These are phyloP conservation scores for Flagelloscypha sp. DNA, from an alignment of 768 basidiomycete genomes.

Conservation along the genomic window DNA sequence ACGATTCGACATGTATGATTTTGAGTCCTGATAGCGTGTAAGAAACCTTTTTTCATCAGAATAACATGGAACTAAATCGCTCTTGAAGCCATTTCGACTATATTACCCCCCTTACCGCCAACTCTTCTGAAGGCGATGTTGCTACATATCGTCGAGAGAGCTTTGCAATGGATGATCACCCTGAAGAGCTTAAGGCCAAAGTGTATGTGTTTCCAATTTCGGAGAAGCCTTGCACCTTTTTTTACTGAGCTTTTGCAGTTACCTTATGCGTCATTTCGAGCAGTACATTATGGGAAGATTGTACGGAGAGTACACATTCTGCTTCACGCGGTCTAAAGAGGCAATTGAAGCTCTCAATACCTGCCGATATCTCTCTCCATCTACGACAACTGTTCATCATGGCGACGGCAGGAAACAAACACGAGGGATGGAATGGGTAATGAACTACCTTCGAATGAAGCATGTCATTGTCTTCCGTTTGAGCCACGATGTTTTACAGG, in stretches of 20 bases:
- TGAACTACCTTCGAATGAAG: conserved; percentile 94
- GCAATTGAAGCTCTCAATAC: too few species aligned
- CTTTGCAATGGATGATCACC: conserved; percentile 60
- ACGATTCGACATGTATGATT: conserved; percentile 84
- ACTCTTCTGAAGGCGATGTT: conserved; percentile 57
- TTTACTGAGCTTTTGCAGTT: too few species aligned
- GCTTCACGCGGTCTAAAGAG: too few species aligned
- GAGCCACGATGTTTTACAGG: conserved; percentile 94
- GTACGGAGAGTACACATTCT: conserved; percentile 78
- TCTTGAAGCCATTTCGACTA: conserved; percentile 77
- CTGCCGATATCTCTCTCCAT: too few species aligned
- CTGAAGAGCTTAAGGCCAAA: conserved; percentile 81
- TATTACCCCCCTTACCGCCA: too few species aligned
- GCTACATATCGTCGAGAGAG: conserved; percentile 65
- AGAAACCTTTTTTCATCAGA: conserved; percentile 22
- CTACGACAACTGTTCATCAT: too few species aligned
- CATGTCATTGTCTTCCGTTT: conserved; percentile 95
- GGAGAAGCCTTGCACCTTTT: too few species aligned
- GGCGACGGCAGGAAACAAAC: too few species aligned
- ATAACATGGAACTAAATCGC: conserved; percentile 1
- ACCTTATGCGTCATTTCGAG: conserved; percentile 90
- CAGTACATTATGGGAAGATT: conserved; percentile 89
- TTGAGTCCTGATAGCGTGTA: conserved; percentile 83
- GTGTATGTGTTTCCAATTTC: too few species aligned
- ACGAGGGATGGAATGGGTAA: conserved; percentile 91